Conservation (phyloP, 768 basidiomycete genomes). For the Glaciozyma martinii region DNA sequence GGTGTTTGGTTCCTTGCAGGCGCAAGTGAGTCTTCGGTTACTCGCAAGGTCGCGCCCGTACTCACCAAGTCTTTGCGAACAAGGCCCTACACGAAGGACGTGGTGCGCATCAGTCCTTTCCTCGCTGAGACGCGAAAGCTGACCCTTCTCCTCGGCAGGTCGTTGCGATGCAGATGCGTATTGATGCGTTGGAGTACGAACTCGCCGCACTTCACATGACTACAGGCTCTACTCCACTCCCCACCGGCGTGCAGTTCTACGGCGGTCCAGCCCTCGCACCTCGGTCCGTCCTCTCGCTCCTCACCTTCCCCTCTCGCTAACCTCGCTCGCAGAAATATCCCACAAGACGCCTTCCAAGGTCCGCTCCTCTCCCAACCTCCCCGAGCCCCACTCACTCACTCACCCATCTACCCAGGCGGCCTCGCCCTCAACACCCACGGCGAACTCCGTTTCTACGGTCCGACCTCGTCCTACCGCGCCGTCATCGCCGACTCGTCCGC, state of each 20-base stretch:
- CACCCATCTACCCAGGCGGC: background rate
- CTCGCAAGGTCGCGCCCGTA: background rate
- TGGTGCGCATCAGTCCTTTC: no score
- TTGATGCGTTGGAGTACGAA: slow-evolving; percentile 26
- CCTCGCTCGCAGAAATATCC: background rate
- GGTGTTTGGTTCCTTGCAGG: no score
- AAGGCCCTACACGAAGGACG: background rate
- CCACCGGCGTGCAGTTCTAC: background rate
- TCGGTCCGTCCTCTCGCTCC: background rate
- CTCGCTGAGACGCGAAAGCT: background rate
- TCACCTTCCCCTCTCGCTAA: background rate
- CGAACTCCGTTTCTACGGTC: slow-evolving; percentile 12
- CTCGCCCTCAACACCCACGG: slow-evolving; percentile 6
- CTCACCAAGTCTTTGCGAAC: background rate
- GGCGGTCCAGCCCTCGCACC: background rate
- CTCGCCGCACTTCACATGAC: slow-evolving; percentile 2
- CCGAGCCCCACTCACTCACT: background rate
- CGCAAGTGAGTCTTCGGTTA: background rate
- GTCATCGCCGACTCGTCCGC: slow-evolving; percentile 22
- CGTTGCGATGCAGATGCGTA: slow-evolving; percentile 24
- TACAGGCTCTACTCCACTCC: background rate
- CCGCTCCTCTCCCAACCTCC: background rate
- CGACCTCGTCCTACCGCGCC: slow-evolving; percentile 17
- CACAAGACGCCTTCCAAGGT: background rate
- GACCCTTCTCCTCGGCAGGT: background rate